Evolutionary conservation across 202 grass and related monocot species (phyloP).

Genomic region (Panicum hallii): DNA sequence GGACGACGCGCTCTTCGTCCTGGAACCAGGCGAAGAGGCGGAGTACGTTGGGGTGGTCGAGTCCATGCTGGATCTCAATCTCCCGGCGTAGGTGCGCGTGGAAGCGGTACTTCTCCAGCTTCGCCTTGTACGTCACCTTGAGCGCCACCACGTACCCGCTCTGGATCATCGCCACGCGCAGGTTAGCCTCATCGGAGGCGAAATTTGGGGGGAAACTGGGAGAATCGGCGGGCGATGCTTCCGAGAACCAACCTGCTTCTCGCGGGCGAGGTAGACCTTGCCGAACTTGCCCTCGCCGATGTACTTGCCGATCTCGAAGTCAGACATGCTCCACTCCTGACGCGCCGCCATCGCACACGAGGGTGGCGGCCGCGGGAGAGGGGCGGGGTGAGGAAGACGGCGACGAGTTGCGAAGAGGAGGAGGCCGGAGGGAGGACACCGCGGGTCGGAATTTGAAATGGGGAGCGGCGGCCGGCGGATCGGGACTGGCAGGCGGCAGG

Average conservation of each 20-base stretch:
- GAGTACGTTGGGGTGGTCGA: constrained; percentile 96
- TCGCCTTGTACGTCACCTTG: constrained; percentile 83
- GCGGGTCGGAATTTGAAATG: neutral
- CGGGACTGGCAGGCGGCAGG: too few relatives aligned
- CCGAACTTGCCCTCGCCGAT: constrained; percentile 93
- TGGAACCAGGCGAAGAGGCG: constrained; percentile 96
- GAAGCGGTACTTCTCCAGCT: constrained; percentile 85
- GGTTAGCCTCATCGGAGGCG: neutral
- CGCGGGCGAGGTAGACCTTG: constrained; percentile 88
- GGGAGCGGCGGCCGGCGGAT: neutral
- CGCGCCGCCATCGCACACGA: constrained; percentile 48
- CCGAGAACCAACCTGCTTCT: constrained; percentile 61
- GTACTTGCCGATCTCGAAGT: constrained; percentile 83
- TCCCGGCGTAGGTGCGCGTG: constrained; percentile 78
- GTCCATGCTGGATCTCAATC: constrained; percentile 85
- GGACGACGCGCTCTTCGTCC: constrained; percentile 73
- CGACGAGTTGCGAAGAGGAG: neutral
- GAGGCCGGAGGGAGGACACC: neutral
- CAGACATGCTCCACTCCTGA: constrained; percentile 64
- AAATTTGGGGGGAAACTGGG: neutral
- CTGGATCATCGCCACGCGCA: constrained; percentile 40
- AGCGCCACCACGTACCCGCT: constrained; percentile 88
- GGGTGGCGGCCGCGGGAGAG: neutral
- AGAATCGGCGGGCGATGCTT: constrained; percentile 10
- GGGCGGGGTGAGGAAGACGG: neutral